These are phyloP conservation scores for Lunasporangiospora selenospora DNA, from an alignment of 192 early-diverging fungal species.

Conservation along the genomic window DNA sequence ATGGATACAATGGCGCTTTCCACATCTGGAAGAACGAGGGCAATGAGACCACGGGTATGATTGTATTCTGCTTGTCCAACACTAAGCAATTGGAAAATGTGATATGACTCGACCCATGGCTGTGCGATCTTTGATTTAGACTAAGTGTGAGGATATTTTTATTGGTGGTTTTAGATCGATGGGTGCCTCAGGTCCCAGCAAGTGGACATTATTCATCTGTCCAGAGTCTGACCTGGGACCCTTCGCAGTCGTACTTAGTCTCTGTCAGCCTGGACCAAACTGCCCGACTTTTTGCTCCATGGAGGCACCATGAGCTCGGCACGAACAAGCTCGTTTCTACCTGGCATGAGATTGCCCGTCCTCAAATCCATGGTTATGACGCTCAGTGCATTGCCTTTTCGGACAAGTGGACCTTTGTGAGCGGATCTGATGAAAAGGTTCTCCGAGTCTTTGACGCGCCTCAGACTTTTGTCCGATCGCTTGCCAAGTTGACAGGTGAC, in stretches of 20 bases:
- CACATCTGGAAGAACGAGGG: conserved; percentile 77
- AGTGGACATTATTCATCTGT: conserved; percentile 87
- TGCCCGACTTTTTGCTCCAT: conserved; percentile 80
- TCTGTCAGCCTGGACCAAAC: conserved; percentile 90
- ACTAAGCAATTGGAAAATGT: too few relatives aligned
- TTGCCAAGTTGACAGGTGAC: conserved; percentile 58
- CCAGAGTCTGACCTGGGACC: conserved; percentile 85
- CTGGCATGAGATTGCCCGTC: conserved; percentile 94
- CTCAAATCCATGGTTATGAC: conserved; percentile 98
- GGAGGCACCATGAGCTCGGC: conserved; percentile 52
- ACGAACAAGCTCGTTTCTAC: conserved; percentile 30
- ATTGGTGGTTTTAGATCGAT: conserved; percentile 40
- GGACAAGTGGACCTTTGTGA: conserved; percentile 74
- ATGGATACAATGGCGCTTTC: conserved; percentile 85
- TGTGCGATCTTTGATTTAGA: too few relatives aligned
- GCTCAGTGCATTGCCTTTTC: conserved; percentile 86
- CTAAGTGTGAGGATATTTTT: neutral
- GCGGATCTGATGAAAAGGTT: conserved; percentile 96
- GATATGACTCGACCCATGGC: too few relatives aligned
- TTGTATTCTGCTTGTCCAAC: neutral
- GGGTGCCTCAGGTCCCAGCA: conserved; percentile 75
- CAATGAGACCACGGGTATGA: conserved; percentile 35
- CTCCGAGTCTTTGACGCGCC: conserved; percentile 90
- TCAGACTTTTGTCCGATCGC: conserved; percentile 72
- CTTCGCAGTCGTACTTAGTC: conserved; percentile 72